Evolutionary conservation across 1,139 yeast species (phyloP), one percentile per base, ranked within the genome.

Genomic region (Eremothecium cymbalariae): DNA sequence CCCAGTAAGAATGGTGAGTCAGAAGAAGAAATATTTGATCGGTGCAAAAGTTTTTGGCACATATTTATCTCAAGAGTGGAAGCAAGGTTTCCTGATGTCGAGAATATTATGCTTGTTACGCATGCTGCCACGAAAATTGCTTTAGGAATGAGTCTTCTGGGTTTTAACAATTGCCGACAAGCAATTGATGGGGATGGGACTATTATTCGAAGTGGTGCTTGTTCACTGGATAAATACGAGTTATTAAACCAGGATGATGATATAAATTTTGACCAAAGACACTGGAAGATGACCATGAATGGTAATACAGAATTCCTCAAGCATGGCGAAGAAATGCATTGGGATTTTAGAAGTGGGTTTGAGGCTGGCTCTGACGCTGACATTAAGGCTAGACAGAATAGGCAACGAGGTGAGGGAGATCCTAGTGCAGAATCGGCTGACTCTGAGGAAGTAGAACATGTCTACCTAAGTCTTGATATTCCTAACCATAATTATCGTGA

Each of bases 61-160:
- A 50, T 53, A 28, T 70, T 84, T 46, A 55, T 80, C 6, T 68
- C 70, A 2, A 58, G 57, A 18, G 65, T 80, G 38, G 78, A 77
- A 43, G 43, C 51, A 9, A 63, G 66, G 43, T 66, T 64, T 48
- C 84, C 86, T 2, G 64, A 74, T 4, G 55, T 71, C 14, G 69
- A 74, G 26, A 65, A 71, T 1, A 60, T 84, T 6, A 53, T 84
- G 31, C 62, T 84, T 8, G 72, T 82, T 24, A 75, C 90, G 6
- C 95, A 84, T 55, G 95, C 94, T 2, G 94, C 95, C 5, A 71
- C 88, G 5, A 80, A 80, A 51, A 81, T 81, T 38, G 84, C 86
- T 0, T 62, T 84, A 17, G 94, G 94, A 2, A 68, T 81, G 67
- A 72, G 79, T 2, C 62, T 84, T 22, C 55, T 77, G 46, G 73